Conservation (phyloP, 2,329 filamentous ascomycete genomes). For the Arthrobotrys sphaeroides region DNA sequence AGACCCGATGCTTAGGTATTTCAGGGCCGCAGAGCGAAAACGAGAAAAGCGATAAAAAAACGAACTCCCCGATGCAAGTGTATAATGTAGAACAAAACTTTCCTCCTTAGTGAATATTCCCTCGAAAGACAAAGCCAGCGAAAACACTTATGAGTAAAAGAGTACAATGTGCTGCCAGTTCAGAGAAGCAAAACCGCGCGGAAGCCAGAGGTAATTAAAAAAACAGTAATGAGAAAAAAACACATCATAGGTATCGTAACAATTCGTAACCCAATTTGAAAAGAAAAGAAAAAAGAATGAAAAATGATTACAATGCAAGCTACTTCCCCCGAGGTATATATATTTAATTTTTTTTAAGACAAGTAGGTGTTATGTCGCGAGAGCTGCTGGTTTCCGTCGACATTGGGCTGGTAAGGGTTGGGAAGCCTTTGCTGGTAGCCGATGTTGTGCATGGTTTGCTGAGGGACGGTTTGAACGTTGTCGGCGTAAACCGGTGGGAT, state of each 20-base stretch:
- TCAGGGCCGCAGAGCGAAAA: constrained; percentile 17
- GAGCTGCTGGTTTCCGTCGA: constrained; percentile 45
- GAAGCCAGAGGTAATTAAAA: constrained; percentile 27
- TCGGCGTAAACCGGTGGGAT: constrained; percentile 48
- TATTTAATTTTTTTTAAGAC: constrained; percentile 42
- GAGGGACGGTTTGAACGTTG: constrained; percentile 31
- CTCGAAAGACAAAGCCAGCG: constrained; percentile 9
- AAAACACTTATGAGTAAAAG: constrained; percentile 20
- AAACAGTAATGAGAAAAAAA: constrained; percentile 30
- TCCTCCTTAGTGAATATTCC: constrained; percentile 45
- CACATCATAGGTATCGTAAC: constrained; percentile 53
- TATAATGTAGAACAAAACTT: constrained; percentile 47
- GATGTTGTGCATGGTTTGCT: constrained; percentile 42
- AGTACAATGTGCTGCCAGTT: constrained; percentile 45
- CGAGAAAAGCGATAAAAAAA: constrained; percentile 26
- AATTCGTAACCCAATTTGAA: constrained; percentile 51
- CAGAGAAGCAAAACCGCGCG: constrained; percentile 26
- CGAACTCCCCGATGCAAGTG: constrained; percentile 51
- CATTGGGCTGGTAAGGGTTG: constrained; percentile 44
- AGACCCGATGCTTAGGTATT: constrained; percentile 41
- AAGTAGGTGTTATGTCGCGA: constrained; percentile 48
- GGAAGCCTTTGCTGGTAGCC: constrained; percentile 44
- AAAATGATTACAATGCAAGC: constrained; percentile 40
- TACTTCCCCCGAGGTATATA: constrained; percentile 29
- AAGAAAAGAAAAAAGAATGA: constrained; percentile 23